These are phyloP conservation scores for Stemphylium lycopersici DNA, from an alignment of 2,329 filamentous ascomycete species.

Conservation along the genomic window DNA sequence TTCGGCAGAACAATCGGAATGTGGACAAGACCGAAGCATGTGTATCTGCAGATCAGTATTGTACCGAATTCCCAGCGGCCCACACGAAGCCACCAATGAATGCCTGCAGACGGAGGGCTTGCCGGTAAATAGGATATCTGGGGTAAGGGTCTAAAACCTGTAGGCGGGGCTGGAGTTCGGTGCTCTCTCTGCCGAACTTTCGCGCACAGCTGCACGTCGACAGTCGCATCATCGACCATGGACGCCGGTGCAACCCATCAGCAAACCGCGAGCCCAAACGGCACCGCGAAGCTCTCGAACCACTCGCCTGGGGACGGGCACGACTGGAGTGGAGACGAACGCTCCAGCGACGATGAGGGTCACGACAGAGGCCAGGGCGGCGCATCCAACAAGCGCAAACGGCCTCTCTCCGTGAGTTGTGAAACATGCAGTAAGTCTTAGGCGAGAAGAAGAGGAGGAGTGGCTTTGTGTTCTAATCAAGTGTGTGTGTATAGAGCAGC, in stretches of 20 bases:
- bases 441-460: neutral
- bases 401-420: slow-evolving; percentile 62
- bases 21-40: slow-evolving; percentile 3
- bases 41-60: slow-evolving; percentile 12
- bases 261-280: slow-evolving; percentile 40
- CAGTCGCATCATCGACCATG: slow-evolving; percentile 36
- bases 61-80: slow-evolving; percentile 3
- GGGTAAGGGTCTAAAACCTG: slow-evolving; percentile 25
- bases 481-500: slow-evolving; percentile 56
- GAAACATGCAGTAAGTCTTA: slow-evolving; percentile 57
- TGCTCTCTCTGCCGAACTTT: slow-evolving; percentile 22
- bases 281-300: slow-evolving; percentile 40
- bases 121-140: slow-evolving; percentile 18
- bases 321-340: slow-evolving; percentile 45
- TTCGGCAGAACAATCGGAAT: slow-evolving; percentile 3
- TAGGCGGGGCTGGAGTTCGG: slow-evolving; percentile 28
- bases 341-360: slow-evolving; percentile 51
- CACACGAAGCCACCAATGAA: slow-evolving; percentile 25
- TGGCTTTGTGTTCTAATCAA: neutral
- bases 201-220: slow-evolving; percentile 30
- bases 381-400: slow-evolving; percentile 54
- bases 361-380: slow-evolving; percentile 44
- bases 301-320: slow-evolving; percentile 43
- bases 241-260: slow-evolving; percentile 35
- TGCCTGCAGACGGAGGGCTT: slow-evolving; percentile 4